phyloP scores from a whole-genome alignment of 2,329 filamentous ascomycete genomes.

The Fusarium miscanthi region DNA sequence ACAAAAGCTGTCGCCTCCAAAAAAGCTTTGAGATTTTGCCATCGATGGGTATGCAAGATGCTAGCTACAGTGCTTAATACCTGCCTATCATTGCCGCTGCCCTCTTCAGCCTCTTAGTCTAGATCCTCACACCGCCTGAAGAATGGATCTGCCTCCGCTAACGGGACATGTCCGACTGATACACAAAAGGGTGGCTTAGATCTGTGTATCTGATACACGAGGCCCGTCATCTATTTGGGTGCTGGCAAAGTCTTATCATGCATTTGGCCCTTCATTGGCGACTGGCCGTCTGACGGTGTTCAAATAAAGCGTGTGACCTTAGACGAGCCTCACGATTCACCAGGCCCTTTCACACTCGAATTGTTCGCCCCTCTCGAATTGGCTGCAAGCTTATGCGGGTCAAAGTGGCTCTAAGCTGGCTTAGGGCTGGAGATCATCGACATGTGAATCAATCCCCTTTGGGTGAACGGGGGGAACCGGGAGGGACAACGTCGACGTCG shows the following conservation, averaged over 20 bases:
- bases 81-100: constrained; percentile 6
- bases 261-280: neutral
- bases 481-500: constrained; percentile 31
- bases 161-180: constrained; percentile 30
- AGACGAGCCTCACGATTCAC: constrained; percentile 9
- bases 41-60: constrained; percentile 19
- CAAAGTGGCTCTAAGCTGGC: constrained; percentile 29
- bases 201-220: neutral
- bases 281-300: constrained; percentile 4
- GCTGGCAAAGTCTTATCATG: neutral
- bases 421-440: constrained; percentile 47
- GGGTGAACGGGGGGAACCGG: constrained; percentile 40
- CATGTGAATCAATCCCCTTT: constrained; percentile 42
- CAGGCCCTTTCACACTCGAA: neutral
- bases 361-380: constrained; percentile 24
- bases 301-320: constrained; percentile 8
- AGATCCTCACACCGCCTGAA: constrained; percentile 36
- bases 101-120: constrained; percentile 1
- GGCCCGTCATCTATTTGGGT: neutral
- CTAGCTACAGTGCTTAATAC: neutral
- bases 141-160: constrained; percentile 34
- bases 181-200: neutral
- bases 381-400: constrained; percentile 38
- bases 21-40: constrained; percentile 1
- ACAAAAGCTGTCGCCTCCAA: constrained; percentile 3